Conservation (phyloP, 2,329 filamentous ascomycete species). For the Rhytidhysteron rufulum region DNA sequence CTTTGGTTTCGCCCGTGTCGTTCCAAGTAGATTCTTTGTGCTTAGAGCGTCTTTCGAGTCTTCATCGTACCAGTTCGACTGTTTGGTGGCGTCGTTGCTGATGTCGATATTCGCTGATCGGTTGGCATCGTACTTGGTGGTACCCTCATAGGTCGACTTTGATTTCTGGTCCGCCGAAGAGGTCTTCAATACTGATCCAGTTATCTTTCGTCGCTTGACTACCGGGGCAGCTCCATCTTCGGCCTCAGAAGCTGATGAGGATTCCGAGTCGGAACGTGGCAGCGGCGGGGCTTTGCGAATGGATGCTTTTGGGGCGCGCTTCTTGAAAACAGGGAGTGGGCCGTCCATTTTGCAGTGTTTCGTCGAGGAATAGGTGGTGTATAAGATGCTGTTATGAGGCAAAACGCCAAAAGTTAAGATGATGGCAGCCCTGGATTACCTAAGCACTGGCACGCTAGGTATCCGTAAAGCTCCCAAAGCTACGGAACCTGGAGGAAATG, state of each 20-base stretch:
- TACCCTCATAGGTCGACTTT: constrained; percentile 35
- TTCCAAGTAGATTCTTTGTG: constrained; percentile 58
- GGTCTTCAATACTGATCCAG: constrained; percentile 61
- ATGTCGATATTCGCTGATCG: constrained; percentile 59
- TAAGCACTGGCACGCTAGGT: no score
- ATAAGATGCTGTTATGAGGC: no score
- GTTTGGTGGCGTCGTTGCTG: constrained; percentile 85
- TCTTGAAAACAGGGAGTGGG: constrained; percentile 75
- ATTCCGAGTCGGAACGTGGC: constrained; percentile 52
- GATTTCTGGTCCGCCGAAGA: constrained; percentile 54
- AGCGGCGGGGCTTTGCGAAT: constrained; percentile 80
- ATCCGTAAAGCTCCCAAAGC: no score
- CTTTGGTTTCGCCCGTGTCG: constrained; percentile 42
- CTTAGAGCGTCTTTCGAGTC: constrained; percentile 49
- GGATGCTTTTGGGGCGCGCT: constrained; percentile 72
- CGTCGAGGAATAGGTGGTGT: background rate
- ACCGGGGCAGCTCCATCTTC: constrained; percentile 62
- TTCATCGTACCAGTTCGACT: constrained; percentile 85
- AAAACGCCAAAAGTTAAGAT: no score
- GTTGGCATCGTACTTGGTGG: constrained; percentile 59
- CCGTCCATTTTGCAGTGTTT: constrained; percentile 27
- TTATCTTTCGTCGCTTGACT: constrained; percentile 75
- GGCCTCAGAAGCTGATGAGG: constrained; percentile 70
- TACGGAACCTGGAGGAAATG: no score
- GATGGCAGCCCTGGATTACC: no score